phyloP scores from a whole-genome alignment of 768 basidiomycete species.

The Lentinula sp. region DNA sequence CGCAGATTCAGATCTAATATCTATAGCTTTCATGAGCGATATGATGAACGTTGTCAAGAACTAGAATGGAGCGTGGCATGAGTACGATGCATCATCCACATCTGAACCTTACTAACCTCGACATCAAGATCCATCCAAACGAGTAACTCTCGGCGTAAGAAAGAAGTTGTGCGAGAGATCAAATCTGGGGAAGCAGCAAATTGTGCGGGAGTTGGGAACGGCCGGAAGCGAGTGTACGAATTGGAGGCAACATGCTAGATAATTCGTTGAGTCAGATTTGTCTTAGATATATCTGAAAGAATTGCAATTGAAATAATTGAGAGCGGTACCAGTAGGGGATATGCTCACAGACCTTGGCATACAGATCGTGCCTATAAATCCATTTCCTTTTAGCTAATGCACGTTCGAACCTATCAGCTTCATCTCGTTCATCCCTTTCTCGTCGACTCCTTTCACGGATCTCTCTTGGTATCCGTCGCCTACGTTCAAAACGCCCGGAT shows the following conservation, averaged over 20 bases:
- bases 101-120: constrained; percentile 46
- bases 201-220: constrained; percentile 82
- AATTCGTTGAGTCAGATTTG: constrained; percentile 7
- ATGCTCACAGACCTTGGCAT: constrained; percentile 65
- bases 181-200: constrained; percentile 74
- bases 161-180: constrained; percentile 70
- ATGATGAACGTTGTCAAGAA: constrained; percentile 87
- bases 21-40: constrained; percentile 87
- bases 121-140: constrained; percentile 91
- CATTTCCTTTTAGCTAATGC: constrained; percentile 70
- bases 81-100: not conserved
- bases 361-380: constrained; percentile 76
- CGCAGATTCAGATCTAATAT: constrained; percentile 86
- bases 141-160: constrained; percentile 78
- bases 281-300: constrained; percentile 3
- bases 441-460: constrained; percentile 55
- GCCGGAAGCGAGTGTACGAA: constrained; percentile 77
- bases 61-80: constrained; percentile 27
- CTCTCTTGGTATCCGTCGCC: constrained; percentile 29
- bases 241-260: constrained; percentile 88
- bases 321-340: not conserved
- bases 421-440: constrained; percentile 42
- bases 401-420: constrained; percentile 66
- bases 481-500: constrained; percentile 20
- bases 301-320: not conserved